Base-by-base conservation (phyloP, 1,139 yeast species). In the Candida mesenterica region DNA sequence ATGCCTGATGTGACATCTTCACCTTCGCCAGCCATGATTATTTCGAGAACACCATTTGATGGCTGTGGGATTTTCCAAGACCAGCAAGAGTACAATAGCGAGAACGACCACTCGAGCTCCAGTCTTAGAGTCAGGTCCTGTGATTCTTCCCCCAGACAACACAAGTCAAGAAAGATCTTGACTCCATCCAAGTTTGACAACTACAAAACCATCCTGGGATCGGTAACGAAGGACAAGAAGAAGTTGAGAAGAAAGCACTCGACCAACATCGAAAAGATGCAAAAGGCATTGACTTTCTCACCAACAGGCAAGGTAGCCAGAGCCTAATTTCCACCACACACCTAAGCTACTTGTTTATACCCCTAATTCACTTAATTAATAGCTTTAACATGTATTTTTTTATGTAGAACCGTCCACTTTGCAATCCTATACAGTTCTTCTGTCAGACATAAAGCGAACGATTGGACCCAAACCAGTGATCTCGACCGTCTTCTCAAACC, bases 401-500 rank as follows among this genome's bases (percentile, higher is more conserved):
- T 19, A 19, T 9, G 6, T 19, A 19, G 9, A 19, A 6, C 6
- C 9, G 9, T 19, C 22, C 22, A 19, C 8, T 9, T 9, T 19
- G 6, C 22, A 6, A 6, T 19, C 6, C 17, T 12, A 84, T 29
- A 88, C 86, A 12, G 88, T 79, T 57, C 94, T 76, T 65, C 95
- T 77, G 61, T 90, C 97, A 32, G 89, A 77, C 63, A 89, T 72
- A 60, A 78, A 88, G 50, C 96, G 79, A 33, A 86, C 85, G 49
- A 92, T 83, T 28, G 96, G 86, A 8, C 96, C 96, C 56, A 85
- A 80, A 13, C 97, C 97, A 10, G 90, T 78, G 29, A 77, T 64
- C 44, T 84, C 95, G 27, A 87, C 82, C 17, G 94, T 77, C 62
- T 88, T 89, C 51, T 92, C 97, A 56, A 84, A 88, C 98, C 98